phyloP scores from a whole-genome alignment of 2,329 filamentous ascomycete species.

The Aaosphaeria pasadenensis region DNA sequence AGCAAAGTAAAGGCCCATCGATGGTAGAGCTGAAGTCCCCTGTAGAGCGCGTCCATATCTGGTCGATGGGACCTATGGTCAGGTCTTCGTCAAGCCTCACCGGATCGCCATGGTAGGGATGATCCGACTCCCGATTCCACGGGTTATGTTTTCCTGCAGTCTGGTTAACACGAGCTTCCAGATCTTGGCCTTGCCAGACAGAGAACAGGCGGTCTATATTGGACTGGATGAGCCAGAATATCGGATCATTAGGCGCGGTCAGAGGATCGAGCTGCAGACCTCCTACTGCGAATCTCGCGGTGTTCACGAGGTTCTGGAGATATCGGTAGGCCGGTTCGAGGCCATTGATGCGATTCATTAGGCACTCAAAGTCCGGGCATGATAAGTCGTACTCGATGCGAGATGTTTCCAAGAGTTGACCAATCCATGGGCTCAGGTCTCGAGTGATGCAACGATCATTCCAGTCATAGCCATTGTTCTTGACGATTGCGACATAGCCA shows the following conservation, averaged over 20 bases:
- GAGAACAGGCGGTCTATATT: constrained; percentile 2
- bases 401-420: background rate
- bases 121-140: background rate
- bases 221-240: background rate
- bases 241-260: background rate
- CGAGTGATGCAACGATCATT: constrained; percentile 2
- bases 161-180: background rate
- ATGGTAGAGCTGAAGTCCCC: background rate
- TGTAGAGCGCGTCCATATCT: background rate
- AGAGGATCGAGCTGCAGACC: constrained; percentile 1
- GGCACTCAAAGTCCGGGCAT: background rate
- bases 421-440: background rate
- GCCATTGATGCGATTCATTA: constrained; percentile 1
- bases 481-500: too few species aligned
- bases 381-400: constrained; percentile 1
- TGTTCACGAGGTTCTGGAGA: background rate
- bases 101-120: background rate
- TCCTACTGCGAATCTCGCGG: background rate
- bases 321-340: background rate
- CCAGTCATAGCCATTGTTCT: background rate
- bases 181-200: constrained; percentile 1
- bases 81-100: background rate
- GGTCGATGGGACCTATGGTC: background rate
- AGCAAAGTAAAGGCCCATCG: background rate
- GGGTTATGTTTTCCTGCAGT: background rate